phyloP scores from a whole-genome alignment of 1,284 basidiomycete species.

The Leccinum pachyderme region DNA sequence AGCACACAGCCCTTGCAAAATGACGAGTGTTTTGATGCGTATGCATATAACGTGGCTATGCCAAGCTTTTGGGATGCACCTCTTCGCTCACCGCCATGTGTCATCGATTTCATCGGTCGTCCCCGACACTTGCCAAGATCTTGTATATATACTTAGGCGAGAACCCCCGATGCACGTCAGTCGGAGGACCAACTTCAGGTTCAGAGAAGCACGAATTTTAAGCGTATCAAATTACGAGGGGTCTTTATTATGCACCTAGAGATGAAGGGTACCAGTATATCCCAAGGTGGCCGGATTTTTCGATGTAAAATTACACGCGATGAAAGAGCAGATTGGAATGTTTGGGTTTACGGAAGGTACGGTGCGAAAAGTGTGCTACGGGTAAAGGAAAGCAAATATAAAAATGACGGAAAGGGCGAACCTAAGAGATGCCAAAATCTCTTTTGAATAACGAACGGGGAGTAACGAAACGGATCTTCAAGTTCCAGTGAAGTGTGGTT shows the following conservation, averaged over 20 bases:
- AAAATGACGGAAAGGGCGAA: constrained; percentile 6
- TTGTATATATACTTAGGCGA: background rate
- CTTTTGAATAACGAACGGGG: constrained; percentile 17
- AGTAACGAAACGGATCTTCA: constrained; percentile 19
- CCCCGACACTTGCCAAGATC: background rate
- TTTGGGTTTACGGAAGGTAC: constrained; percentile 7
- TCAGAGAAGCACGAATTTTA: constrained; percentile 5
- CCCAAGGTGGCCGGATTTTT: constrained; percentile 12
- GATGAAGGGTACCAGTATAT: constrained; percentile 10
- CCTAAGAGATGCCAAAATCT: constrained; percentile 13
- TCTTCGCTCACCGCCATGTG: background rate
- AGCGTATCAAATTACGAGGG: constrained; percentile 21
- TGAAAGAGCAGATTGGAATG: background rate
- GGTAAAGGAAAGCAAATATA: background rate
- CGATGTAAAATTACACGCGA: constrained; percentile 26
- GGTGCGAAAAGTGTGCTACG: constrained; percentile 17
- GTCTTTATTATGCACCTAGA: constrained; percentile 12
- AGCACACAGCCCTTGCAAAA: background rate
- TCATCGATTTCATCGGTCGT: background rate
- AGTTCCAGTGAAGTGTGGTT: constrained; percentile 28
- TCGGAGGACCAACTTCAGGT: background rate
- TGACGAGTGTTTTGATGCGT: background rate
- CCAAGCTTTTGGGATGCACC: background rate
- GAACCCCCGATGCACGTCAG: background rate
- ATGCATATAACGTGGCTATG: background rate